phyloP scores from a whole-genome alignment of 2,329 filamentous ascomycete genomes.

The Penicillium sp. region DNA sequence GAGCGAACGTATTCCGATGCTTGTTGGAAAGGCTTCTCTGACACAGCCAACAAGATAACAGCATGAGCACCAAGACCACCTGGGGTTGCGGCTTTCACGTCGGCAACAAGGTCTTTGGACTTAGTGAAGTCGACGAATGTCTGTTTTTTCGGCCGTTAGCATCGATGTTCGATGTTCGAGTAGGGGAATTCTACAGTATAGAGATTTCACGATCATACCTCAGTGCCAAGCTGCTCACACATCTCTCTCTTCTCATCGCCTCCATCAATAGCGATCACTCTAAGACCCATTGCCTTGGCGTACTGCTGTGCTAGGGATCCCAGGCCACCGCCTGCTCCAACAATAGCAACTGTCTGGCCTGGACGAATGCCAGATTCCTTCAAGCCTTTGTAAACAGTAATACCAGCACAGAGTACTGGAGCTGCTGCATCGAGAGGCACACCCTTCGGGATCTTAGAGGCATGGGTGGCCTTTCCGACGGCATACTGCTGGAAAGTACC shows the following conservation, averaged over 20 bases:
- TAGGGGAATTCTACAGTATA: too few species aligned
- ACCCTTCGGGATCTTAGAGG: constrained; percentile 76
- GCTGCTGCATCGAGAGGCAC: constrained; percentile 73
- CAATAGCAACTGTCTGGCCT: constrained; percentile 77
- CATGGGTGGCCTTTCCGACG: constrained; percentile 80
- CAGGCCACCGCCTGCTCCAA: constrained; percentile 81
- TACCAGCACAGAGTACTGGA: constrained; percentile 78
- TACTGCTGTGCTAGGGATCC: constrained; percentile 82
- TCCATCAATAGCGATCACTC: constrained; percentile 75
- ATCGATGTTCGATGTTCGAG: neutral
- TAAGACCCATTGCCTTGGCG: constrained; percentile 83
- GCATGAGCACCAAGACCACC: constrained; percentile 72
- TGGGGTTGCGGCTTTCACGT: constrained; percentile 74
- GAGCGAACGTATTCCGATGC: constrained; percentile 80
- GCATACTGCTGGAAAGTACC: constrained; percentile 91
- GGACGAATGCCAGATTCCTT: constrained; percentile 76
- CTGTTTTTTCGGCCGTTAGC: constrained; percentile 2
- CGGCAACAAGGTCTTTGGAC: constrained; percentile 71
- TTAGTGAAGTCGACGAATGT: constrained; percentile 74
- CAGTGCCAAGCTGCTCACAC: constrained; percentile 65
- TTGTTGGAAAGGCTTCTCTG: constrained; percentile 90
- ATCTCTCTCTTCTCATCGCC: constrained; percentile 76
- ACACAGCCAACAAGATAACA: constrained; percentile 76
- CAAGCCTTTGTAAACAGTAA: constrained; percentile 85
- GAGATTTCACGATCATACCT: constrained; percentile 28